Conservation (phyloP, 176 grass and related monocot genomes). For the Lolium rigidum region DNA sequence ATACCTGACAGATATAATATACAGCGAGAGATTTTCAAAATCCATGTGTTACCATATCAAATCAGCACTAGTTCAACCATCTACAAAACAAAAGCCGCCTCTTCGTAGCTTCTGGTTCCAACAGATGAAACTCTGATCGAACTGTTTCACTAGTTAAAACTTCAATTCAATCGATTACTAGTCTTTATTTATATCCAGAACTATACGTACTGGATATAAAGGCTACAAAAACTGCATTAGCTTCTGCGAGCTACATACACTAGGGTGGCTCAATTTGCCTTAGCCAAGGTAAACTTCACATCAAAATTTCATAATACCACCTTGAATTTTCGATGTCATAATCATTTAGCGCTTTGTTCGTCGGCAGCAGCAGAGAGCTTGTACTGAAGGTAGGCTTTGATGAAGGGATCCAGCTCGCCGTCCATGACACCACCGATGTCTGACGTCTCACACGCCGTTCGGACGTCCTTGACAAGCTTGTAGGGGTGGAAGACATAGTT, state of each 20-base stretch:
- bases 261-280: not conserved
- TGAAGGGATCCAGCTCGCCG: conserved; percentile 78
- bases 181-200: not conserved
- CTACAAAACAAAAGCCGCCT: no score
- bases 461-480: conserved; percentile 95
- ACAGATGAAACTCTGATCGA: no score
- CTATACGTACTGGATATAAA: not conserved
- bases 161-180: not conserved
- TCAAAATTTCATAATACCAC: not conserved
- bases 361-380: conserved; percentile 53
- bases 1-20: no score
- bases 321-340: not conserved
- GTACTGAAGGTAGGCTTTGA: conserved; percentile 79
- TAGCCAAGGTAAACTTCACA: not conserved
- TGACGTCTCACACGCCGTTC: conserved; percentile 70
- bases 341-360: conserved; percentile 41
- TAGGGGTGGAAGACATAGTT: conserved; percentile 99
- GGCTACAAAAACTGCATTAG: not conserved
- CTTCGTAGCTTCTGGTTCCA: no score
- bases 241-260: not conserved
- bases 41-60: no score
- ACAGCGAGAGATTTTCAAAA: no score
- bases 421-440: conserved; percentile 85
- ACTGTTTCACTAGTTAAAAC: not conserved
- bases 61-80: no score